Conservation (phyloP, 2,329 filamentous ascomycete species). For the Scedosporium boydii region DNA sequence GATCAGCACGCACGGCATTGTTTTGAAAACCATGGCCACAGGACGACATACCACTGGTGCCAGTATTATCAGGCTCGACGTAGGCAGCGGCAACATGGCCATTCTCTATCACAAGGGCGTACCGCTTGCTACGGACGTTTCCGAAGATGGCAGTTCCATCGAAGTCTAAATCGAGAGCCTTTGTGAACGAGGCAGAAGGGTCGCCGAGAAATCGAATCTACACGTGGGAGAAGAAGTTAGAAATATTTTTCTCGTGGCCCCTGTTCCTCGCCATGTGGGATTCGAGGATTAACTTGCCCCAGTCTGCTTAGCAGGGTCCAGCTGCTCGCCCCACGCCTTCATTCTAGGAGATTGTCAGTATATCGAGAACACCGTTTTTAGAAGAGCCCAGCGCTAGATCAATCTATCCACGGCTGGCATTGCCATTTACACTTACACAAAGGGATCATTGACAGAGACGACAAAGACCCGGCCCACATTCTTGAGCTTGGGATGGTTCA, state of each 20-base stretch:
- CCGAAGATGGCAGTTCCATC: conserved; percentile 75
- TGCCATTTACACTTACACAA: conserved; percentile 57
- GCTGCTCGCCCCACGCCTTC: conserved; percentile 74
- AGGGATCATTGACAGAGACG: conserved; percentile 86
- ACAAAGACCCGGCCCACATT: conserved; percentile 80
- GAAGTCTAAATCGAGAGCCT: conserved; percentile 74
- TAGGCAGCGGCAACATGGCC: conserved; percentile 75
- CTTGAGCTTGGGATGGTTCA: conserved; percentile 69
- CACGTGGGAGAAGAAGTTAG: not conserved
- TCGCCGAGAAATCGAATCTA: conserved; percentile 87
- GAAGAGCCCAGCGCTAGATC: not conserved
- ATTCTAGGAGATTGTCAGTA: conserved; percentile 43
- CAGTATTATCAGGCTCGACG: conserved; percentile 83
- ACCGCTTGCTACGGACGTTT: conserved; percentile 74
- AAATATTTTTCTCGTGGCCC: not conserved
- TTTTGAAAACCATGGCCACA: not conserved
- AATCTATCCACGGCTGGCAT: too few species aligned
- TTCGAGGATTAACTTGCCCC: conserved; percentile 49
- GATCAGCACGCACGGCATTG: not conserved
- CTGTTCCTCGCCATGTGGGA: not conserved
- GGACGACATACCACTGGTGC: conserved; percentile 55
- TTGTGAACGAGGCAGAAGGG: conserved; percentile 68
- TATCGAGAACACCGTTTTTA: not conserved
- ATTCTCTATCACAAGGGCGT: conserved; percentile 72
- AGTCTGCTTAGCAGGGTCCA: conserved; percentile 66